Base-by-base conservation (phyloP, 129 eudicot genomes). In the Silybum marianum region DNA sequence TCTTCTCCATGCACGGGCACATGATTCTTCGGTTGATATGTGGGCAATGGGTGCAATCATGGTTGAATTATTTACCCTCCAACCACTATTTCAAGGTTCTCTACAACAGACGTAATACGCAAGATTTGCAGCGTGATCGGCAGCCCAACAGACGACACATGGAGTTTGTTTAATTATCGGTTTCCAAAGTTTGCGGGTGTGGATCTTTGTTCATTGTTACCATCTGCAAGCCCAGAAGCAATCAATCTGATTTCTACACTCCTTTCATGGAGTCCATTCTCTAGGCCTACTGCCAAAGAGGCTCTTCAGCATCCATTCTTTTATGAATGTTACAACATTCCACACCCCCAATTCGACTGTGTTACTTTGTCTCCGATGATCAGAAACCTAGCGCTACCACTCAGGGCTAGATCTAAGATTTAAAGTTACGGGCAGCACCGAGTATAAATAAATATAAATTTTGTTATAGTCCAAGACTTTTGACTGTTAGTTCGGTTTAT, bases 251-350 rank as follows among this genome's bases (percentile, higher is more conserved):
- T 75, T 34, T 75, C 62, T 18, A 19, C 72, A 19, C 74, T 82
- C 4, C 81, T 82, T 16, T 66, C 81, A 14, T 82, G 81, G 85
- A 28, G 16, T 24, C 81, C 81, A 22, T 67, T 9, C 3, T 2
- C 22, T 4, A 75, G 85, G 76, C 85, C 85, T 0, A 82, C 81
- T 0, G 81, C 85, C 0, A 32, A 63, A 38, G 77, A 82, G 25
- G 81, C 44, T 8, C 71, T 82, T 68, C 26, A 69, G 0, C 81
- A 82, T 68, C 85, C 85, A 2, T 81, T 81, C 28, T 81, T 82
- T 36, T 13, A 69, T 46, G 69, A 32, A 2, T 75, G 81, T 69
- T 75, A 76, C 30, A 14, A 6, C 9, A 54, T 51, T 13, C 85
- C 71, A 8, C 77, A 58, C 21, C 24, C 58, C 0, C 66, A 23